Base-by-base conservation (phyloP, 257 asterid species). In the Salvia rosmarinus region DNA sequence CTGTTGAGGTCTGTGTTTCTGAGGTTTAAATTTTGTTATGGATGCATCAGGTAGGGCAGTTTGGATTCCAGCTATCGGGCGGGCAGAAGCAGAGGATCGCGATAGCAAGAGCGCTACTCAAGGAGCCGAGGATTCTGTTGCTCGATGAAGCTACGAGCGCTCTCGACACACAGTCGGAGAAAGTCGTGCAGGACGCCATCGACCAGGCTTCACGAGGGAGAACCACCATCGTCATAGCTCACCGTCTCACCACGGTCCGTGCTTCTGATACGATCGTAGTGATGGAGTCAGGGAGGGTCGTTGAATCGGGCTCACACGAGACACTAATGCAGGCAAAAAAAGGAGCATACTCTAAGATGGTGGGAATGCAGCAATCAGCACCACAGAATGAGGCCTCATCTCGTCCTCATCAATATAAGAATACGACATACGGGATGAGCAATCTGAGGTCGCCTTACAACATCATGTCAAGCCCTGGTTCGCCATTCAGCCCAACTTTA, bases 121-220 rank as follows among this genome's bases (percentile, higher is more conserved):
- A 79, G 63, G 84, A 84, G 67, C 97, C 97, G 4, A 85, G 61
- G 50, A 87, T 90, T 55, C 94, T 88, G 28, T 47, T 90, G 39
- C 92, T 90, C 13, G 97, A 90, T 63, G 97, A 90, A 81, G 97
- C 97, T 20, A 90, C 96, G 0, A 86, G 96, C 66, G 96, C 97
- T 21, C 62, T 90, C 39, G 97, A 90, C 66, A 77, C 90, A 4
- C 87, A 90, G 72, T 90, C 97, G 0, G 97, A 90, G 78, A 74
- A 82, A 65, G 8, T 86, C 13, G 89, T 88, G 37, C 94, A 86
- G 25, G 86, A 81, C 46, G 97, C 97, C 20, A 85, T 90, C 7
- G 93, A 88, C 30, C 51, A 64, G 21, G 97, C 89, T 76, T 84
- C 89, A 12, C 57, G 4, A 2, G 95, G 91, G 61, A 80, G 95